Percentiles rank a stretch among this genome's conserved stretches.
Evolutionary conservation across 371 early-diverging fungal genomes (phyloP).

Genomic region (Dinochytrium kinnereticum): DNA sequence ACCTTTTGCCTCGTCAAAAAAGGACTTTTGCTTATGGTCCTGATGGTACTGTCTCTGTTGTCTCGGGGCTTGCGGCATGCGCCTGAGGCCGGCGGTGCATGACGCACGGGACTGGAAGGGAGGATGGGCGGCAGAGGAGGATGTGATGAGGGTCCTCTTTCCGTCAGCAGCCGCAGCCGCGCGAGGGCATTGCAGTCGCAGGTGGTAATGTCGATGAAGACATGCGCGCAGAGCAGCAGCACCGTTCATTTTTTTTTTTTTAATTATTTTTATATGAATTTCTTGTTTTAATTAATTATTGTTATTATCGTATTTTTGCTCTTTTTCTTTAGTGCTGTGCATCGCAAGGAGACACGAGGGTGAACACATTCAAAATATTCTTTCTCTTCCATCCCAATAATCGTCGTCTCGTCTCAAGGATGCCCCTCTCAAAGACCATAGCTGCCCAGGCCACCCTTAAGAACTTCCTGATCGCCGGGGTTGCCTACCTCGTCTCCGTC

Average conservation of each 20-base stretch:
- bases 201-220: background rate
- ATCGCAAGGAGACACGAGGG: too few relatives aligned
- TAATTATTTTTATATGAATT: too few relatives aligned
- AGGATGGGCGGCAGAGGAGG: too few relatives aligned
- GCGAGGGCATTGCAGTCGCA: background rate
- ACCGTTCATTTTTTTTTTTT: too few relatives aligned
- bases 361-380: too few relatives aligned
- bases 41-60: background rate
- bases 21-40: background rate
- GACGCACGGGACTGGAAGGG: too few relatives aligned
- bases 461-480: conserved; percentile 23
- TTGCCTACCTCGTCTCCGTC: conserved; percentile 22
- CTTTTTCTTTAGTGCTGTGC: too few relatives aligned
- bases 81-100: too few relatives aligned
- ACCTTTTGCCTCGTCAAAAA: background rate
- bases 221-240: background rate
- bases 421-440: conserved; percentile 20
- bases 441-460: conserved; percentile 14
- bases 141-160: background rate
- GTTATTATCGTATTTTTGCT: too few relatives aligned
- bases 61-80: too few relatives aligned
- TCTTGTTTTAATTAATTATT: too few relatives aligned
- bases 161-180: background rate
- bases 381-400: background rate
- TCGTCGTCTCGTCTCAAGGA: conserved; percentile 1